Evolutionary conservation across 2,329 filamentous ascomycete genomes (phyloP).

Genomic region (Penicillium brevicompactum): DNA sequence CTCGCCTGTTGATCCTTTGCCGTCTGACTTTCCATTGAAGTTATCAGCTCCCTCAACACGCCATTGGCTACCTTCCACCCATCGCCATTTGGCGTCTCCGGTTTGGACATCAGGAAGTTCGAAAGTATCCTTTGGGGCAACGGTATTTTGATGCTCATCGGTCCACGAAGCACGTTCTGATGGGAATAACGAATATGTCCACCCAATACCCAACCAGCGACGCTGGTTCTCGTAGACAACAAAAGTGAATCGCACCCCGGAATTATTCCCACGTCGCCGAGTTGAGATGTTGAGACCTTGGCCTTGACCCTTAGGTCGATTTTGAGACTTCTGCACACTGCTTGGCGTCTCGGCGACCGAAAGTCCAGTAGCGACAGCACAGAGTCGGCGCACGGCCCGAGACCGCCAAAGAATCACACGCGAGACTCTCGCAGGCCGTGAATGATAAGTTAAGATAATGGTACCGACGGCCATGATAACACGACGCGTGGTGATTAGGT

Average conservation of each 20-base stretch:
- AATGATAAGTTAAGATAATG: slow-evolving; percentile 87
- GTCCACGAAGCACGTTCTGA: slow-evolving; percentile 93
- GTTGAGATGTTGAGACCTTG: slow-evolving; percentile 52
- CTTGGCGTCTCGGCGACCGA: slow-evolving; percentile 55
- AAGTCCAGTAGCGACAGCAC: slow-evolving; percentile 77
- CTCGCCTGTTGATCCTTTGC: slow-evolving; percentile 56
- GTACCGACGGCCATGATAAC: slow-evolving; percentile 87
- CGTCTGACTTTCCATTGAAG: slow-evolving; percentile 38
- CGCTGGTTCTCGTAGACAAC: slow-evolving; percentile 96
- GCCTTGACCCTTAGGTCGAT: slow-evolving; percentile 49
- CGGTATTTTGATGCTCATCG: slow-evolving; percentile 86
- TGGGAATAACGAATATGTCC: slow-evolving; percentile 87
- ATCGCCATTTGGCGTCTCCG: slow-evolving; percentile 69
- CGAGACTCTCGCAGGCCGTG: slow-evolving; percentile 78
- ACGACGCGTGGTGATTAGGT: slow-evolving; percentile 82
- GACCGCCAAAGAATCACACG: slow-evolving; percentile 91
- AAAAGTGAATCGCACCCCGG: slow-evolving; percentile 93
- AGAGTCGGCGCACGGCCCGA: slow-evolving; percentile 68
- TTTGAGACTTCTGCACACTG: slow-evolving; percentile 35
- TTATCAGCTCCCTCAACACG: slow-evolving; percentile 69
- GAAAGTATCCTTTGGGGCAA: slow-evolving; percentile 73
- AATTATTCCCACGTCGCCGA: slow-evolving; percentile 52
- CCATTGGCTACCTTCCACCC: slow-evolving; percentile 87
- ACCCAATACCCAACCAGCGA: slow-evolving; percentile 90
- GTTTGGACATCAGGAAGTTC: slow-evolving; percentile 68